Evolutionary conservation across 1,284 basidiomycete genomes (phyloP).

Genomic region (Boletellus deceptivus): DNA sequence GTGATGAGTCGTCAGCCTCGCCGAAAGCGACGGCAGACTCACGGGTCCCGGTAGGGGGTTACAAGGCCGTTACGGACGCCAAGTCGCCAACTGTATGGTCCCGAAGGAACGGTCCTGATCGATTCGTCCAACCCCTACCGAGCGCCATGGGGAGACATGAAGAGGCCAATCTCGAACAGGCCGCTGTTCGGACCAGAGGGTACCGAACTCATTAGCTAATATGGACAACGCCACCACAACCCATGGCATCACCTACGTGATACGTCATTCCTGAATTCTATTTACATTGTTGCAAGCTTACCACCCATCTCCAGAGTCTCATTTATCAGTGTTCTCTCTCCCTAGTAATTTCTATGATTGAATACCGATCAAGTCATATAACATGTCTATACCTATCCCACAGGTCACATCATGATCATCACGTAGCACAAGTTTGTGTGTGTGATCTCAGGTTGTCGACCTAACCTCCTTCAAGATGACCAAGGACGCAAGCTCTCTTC

Average conservation of each 20-base stretch:
- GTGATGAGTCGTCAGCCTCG: no score
- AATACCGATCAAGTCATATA: conserved; percentile 10
- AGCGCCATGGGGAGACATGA: conserved; percentile 5
- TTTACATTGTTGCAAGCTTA: not conserved
- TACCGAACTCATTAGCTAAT: conserved; percentile 22
- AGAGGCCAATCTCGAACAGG: not conserved
- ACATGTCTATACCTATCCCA: not conserved
- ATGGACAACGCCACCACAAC: not conserved
- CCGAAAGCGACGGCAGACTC: not conserved
- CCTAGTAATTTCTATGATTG: conserved; percentile 3
- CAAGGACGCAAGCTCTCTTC: no score
- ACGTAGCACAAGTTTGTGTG: not conserved
- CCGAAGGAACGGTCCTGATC: conserved; percentile 21
- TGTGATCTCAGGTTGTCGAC: no score
- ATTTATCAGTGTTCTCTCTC: no score
- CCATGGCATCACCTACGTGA: not conserved
- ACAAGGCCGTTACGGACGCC: conserved; percentile 14
- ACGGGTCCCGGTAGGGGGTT: conserved; percentile 22
- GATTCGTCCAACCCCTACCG: conserved; percentile 3
- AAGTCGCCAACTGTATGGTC: conserved; percentile 23
- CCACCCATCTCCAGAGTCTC: no score
- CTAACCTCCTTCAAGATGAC: no score
- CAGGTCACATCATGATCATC: not conserved
- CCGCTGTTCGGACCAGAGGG: conserved; percentile 17
- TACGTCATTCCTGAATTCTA: not conserved